Base-by-base conservation (phyloP, 1,139 yeast species). In the Debaryomyces udenii region DNA sequence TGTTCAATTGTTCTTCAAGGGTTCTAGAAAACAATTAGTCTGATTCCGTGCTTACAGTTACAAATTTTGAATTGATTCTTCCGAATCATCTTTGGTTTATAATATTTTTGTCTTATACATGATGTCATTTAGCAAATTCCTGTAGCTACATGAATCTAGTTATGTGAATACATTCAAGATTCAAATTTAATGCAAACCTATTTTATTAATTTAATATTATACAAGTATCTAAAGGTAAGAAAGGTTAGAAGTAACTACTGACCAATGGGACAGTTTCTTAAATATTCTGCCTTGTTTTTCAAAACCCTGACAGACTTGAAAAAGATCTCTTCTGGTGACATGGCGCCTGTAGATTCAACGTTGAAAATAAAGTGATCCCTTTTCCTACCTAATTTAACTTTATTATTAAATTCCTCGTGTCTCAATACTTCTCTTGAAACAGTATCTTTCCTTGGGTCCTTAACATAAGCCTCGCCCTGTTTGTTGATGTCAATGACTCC, bases 381-480 rank as follows among this genome's bases (percentile, higher is more conserved):
- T 55, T 76, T 77, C 66, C 99, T 81, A 31, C 98, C 99, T 45
- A 93, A 76, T 63, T 86, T 86, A 43, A 93, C 98, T 58, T 88
- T 87, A 37, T 85, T 94, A 39, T 84, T 75, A 56, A 93, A 93
- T 61, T 93, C 96, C 39, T 83, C 86, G 62, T 93, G 96, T 65
- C 99, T 83, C 54, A 93, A 76, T 9, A 91, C 97, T 66, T 93
- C 99, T 66, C 99, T 81, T 6, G 96, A 88, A 32, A 93, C 99
- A 2, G 99, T 93, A 64, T 93, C 99, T 59, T 81, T 85, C 70
- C 99, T 81, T 2, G 98, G 80, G 64, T 93, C 96, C 48, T 81
- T 77, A 15, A 93, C 96, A 52, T 61, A 78, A 0, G 99, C 98
- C 53, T 80, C 80, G 35, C 83, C 95, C 18, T 76, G 62, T 20